Evolutionary conservation across 805 yeast genomes (phyloP).

Genomic region (Starmerella roubikii): DNA sequence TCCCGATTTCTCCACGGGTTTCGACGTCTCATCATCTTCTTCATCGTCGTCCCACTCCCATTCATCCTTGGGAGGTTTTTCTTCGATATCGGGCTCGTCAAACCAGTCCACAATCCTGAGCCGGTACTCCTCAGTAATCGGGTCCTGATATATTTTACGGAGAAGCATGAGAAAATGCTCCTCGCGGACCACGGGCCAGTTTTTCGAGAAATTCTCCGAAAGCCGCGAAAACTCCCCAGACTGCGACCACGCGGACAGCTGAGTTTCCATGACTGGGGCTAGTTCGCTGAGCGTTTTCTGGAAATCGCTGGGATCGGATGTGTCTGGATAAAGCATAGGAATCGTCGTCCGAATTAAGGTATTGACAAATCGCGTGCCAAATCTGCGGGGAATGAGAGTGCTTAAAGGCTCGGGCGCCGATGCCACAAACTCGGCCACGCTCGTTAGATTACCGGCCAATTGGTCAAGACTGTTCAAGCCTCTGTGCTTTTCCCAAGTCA

Average conservation of each 20-base stretch:
- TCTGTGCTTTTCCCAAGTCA: background rate
- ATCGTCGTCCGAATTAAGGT: constrained; percentile 6
- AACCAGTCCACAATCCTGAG: background rate
- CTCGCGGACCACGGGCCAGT: constrained; percentile 10
- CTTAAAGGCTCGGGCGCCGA: background rate
- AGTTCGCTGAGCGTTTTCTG: constrained; percentile 6
- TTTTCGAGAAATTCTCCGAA: constrained; percentile 6
- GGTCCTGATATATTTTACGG: constrained; percentile 7
- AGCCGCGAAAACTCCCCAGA: constrained; percentile 8
- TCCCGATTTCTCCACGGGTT: background rate
- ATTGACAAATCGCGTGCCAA: constrained; percentile 3
- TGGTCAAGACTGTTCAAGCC: background rate
- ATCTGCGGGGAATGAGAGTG: background rate
- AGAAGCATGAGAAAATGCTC: constrained; percentile 5
- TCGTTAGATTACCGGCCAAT: background rate
- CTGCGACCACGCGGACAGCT: constrained; percentile 4
- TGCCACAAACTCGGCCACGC: background rate
- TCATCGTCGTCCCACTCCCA: constrained; percentile 21
- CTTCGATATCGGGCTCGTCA: background rate
- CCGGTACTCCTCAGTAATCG: background rate
- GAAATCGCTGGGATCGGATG: constrained; percentile 1
- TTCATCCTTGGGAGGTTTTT: constrained; percentile 6
- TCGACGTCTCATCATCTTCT: constrained; percentile 9
- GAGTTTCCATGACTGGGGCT: constrained; percentile 7
- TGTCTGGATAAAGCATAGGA: constrained; percentile 14